Conservation (phyloP, 1,139 yeast species). For the Pichia sp. region DNA sequence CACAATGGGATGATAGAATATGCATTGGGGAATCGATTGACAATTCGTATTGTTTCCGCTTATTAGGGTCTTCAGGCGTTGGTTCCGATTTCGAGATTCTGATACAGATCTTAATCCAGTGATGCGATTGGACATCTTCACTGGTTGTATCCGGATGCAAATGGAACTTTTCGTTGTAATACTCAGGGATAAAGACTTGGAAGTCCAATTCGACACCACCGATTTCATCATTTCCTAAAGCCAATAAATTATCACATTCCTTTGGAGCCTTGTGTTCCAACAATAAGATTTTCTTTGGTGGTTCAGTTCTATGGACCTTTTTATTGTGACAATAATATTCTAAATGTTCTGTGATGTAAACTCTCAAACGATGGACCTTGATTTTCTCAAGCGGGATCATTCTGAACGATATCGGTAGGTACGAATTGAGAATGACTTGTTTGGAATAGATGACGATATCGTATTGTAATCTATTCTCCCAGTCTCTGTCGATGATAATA, state of each 20-base stretch:
- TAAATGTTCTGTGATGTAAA: conserved; percentile 82
- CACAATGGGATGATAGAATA: conserved; percentile 59
- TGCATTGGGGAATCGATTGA: conserved; percentile 91
- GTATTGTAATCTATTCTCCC: conserved; percentile 91
- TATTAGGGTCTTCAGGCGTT: conserved; percentile 49
- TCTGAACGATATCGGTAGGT: conserved; percentile 79
- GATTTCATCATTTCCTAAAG: conserved; percentile 40
- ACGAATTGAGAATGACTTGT: conserved; percentile 78
- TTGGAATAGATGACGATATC: conserved; percentile 91
- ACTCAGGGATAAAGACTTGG: conserved; percentile 75
- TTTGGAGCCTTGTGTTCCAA: conserved; percentile 74
- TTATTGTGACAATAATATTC: conserved; percentile 86
- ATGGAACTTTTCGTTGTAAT: conserved; percentile 45
- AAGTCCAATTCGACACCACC: conserved; percentile 72
- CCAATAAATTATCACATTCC: conserved; percentile 39
- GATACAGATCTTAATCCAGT: conserved; percentile 89
- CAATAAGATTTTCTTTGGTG: conserved; percentile 73
- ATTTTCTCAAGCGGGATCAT: conserved; percentile 88
- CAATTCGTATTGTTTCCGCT: conserved; percentile 85
- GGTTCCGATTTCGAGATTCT: conserved; percentile 65
- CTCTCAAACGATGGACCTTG: conserved; percentile 78
- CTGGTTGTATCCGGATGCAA: conserved; percentile 84
- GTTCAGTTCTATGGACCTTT: conserved; percentile 90
- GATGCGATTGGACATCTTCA: conserved; percentile 78
- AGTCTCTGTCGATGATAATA: conserved; percentile 81